phyloP scores from a whole-genome alignment of 1,284 basidiomycete species.

The Dichomitus squalens region DNA sequence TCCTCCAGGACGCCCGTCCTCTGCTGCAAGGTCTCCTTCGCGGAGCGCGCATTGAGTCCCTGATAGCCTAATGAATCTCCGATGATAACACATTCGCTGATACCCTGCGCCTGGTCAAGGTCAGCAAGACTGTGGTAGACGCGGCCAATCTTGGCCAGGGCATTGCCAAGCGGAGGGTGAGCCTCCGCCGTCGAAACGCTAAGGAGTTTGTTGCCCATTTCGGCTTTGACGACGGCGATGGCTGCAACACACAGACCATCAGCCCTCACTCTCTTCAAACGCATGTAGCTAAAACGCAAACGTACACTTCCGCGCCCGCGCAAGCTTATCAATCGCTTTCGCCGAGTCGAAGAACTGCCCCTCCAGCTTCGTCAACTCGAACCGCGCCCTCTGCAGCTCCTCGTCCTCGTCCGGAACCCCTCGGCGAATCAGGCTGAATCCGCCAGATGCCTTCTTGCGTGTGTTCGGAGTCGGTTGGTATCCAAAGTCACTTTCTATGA shows the following conservation, averaged over 20 bases:
- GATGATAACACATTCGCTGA: constrained; percentile 90
- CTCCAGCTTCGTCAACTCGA: constrained; percentile 89
- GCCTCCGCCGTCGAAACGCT: constrained; percentile 88
- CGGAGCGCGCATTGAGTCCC: constrained; percentile 90
- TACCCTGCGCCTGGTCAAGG: constrained; percentile 83
- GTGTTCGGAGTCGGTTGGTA: constrained; percentile 82
- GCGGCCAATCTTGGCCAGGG: constrained; percentile 82
- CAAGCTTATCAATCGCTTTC: constrained; percentile 83
- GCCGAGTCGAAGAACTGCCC: constrained; percentile 88
- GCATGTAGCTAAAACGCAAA: not conserved
- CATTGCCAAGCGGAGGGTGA: constrained; percentile 78
- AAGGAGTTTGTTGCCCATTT: constrained; percentile 88
- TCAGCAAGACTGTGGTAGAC: constrained; percentile 85
- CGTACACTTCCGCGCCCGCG: constrained; percentile 78
- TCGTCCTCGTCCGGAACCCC: constrained; percentile 83
- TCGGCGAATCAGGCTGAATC: constrained; percentile 70
- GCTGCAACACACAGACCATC: constrained; percentile 45
- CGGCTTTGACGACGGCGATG: constrained; percentile 73
- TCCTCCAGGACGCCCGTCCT: constrained; percentile 89
- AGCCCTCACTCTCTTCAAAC: not conserved
- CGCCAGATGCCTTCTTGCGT: constrained; percentile 65
- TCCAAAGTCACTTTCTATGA: constrained; percentile 95
- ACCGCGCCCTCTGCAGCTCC: constrained; percentile 84
- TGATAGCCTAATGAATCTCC: constrained; percentile 94
- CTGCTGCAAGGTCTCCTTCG: constrained; percentile 89